A percentile compares a stretch with the other conserved stretches of the same genome.
These are phyloP conservation scores for Henckelia pumila DNA, from an alignment of 257 asterid species.

Conservation along the genomic window DNA sequence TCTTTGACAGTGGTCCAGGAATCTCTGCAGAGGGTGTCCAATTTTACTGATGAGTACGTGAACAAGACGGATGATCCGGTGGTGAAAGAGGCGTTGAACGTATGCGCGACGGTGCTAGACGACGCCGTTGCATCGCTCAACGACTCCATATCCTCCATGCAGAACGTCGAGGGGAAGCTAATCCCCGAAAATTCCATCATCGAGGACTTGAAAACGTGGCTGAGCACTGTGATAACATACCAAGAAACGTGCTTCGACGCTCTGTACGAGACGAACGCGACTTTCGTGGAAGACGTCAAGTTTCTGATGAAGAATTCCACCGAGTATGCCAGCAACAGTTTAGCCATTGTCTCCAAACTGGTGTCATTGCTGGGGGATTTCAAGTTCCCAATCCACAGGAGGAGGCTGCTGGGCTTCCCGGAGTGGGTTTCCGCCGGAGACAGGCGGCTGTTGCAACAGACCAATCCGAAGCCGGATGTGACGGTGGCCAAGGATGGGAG, in stretches of 20 bases:
- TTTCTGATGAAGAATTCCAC: slow-evolving; percentile 50
- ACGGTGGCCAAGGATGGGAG: slow-evolving; percentile 65
- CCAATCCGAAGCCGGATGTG: slow-evolving; percentile 43
- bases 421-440: slow-evolving; percentile 55
- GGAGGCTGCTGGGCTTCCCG: slow-evolving; percentile 40
- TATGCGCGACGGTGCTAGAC: slow-evolving; percentile 33
- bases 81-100: slow-evolving; percentile 28
- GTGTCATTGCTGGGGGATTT: slow-evolving; percentile 32
- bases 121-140: slow-evolving; percentile 39
- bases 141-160: slow-evolving; percentile 41
- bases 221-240: slow-evolving; percentile 61
- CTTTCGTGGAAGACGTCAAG: slow-evolving; percentile 39
- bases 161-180: slow-evolving; percentile 25
- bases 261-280: slow-evolving; percentile 55
- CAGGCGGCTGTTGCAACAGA: slow-evolving; percentile 54
- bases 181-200: slow-evolving; percentile 23
- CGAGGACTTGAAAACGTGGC: slow-evolving; percentile 62
- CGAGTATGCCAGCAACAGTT: slow-evolving; percentile 60
- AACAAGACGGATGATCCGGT: slow-evolving; percentile 16
- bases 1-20: slow-evolving; percentile 28
- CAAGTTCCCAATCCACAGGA: slow-evolving; percentile 48
- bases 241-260: slow-evolving; percentile 82
- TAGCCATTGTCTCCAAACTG: slow-evolving; percentile 66
- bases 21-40: slow-evolving; percentile 26
- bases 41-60: slow-evolving; percentile 25